phyloP scores from a whole-genome alignment of 257 asterid genomes.

The Scutellaria baicalensis region DNA sequence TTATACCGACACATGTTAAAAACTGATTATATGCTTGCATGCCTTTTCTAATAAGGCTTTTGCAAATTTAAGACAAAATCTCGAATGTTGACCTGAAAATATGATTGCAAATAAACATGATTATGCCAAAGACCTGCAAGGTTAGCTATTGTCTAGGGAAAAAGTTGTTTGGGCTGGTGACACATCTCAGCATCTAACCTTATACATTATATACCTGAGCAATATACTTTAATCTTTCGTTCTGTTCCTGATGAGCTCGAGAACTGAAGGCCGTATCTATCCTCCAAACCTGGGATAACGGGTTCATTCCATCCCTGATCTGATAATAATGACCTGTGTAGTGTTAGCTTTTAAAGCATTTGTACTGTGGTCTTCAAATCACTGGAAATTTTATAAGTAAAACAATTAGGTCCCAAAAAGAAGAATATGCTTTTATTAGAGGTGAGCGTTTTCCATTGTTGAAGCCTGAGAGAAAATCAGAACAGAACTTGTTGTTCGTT shows the following conservation, averaged over 20 bases:
- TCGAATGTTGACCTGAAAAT: background rate
- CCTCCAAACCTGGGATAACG: background rate
- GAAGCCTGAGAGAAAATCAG: background rate
- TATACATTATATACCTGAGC: background rate
- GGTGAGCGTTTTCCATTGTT: background rate
- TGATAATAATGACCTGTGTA: background rate
- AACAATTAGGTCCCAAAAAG: background rate
- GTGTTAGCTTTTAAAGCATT: conserved; percentile 2
- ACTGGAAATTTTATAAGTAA: conserved; percentile 1
- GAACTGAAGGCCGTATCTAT: background rate
- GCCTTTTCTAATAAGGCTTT: background rate
- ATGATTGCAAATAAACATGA: background rate
- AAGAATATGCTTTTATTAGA: background rate
- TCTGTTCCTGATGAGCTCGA: background rate
- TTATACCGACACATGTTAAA: background rate
- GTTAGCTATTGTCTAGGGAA: background rate
- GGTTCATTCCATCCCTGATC: background rate
- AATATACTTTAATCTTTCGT: background rate
- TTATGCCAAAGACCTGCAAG: background rate
- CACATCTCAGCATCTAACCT: too few relatives aligned
- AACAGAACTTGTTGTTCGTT: background rate
- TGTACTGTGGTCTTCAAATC: background rate
- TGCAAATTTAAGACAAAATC: background rate
- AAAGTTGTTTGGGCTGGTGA: too few relatives aligned
- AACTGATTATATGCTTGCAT: background rate